phyloP scores from a whole-genome alignment of 208 protist genomes.

The Phytomonas sp. region DNA sequence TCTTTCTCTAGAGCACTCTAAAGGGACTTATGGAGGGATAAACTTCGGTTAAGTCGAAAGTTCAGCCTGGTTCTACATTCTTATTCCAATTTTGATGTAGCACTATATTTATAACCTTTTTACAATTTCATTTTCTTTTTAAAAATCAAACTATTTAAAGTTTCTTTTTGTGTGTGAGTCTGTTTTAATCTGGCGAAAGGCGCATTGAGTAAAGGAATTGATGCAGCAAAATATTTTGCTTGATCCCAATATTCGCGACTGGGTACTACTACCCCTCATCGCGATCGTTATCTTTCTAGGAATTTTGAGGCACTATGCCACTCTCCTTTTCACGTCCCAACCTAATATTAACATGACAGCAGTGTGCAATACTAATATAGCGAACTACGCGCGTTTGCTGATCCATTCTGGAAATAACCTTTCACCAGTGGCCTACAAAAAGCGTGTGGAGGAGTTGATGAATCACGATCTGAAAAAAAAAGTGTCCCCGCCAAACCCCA shows the following conservation, averaged over 20 bases:
- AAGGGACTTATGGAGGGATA: not conserved
- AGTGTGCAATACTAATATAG: conserved; percentile 61
- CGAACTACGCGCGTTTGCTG: conserved; percentile 58
- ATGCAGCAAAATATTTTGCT: conserved; percentile 76
- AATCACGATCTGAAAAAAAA: conserved; percentile 49
- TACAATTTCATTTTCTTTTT: conserved; percentile 14
- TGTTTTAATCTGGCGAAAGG: not conserved
- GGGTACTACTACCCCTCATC: conserved; percentile 94
- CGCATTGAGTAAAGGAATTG: not conserved
- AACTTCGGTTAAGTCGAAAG: not conserved
- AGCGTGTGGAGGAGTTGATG: conserved; percentile 49
- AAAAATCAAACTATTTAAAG: conserved; percentile 3
- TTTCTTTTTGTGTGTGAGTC: conserved; percentile 4
- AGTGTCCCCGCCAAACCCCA: conserved; percentile 69
- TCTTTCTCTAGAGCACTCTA: not conserved
- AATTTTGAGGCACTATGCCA: conserved; percentile 86
- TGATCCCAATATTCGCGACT: conserved; percentile 91
- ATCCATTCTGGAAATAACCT: conserved; percentile 44
- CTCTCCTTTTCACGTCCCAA: conserved; percentile 43
- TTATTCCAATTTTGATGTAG: not conserved
- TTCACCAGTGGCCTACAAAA: conserved; percentile 42
- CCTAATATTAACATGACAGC: conserved; percentile 39
- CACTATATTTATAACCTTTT: conserved; percentile 14
- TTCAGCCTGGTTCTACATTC: not conserved
- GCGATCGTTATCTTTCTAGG: conserved; percentile 90